These are phyloP conservation scores for Ochromonas danica DNA, from an alignment of 108 stramenopile genomes.

Conservation along the genomic window DNA sequence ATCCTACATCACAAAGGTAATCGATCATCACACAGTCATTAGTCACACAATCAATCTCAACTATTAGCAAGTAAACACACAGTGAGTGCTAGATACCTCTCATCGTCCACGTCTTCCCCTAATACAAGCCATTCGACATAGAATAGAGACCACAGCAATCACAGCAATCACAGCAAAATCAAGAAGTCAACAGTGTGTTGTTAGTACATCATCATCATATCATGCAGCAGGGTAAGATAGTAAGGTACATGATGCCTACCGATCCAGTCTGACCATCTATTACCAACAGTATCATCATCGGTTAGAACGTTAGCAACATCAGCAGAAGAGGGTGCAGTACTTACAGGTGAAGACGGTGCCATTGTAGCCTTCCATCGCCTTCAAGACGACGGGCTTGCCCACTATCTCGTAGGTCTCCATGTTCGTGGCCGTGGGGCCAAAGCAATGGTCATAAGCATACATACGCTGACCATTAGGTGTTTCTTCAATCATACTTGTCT, in stretches of 20 bases:
- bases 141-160: background rate
- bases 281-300: slow-evolving; percentile 39
- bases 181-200: background rate
- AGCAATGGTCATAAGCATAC: slow-evolving; percentile 32
- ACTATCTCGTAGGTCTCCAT: slow-evolving; percentile 54
- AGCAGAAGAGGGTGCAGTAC: background rate
- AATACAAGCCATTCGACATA: background rate
- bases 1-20: background rate
- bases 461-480: slow-evolving; percentile 20
- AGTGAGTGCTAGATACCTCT: background rate
- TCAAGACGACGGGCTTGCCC: slow-evolving; percentile 52
- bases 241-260: background rate
- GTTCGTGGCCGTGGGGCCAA: slow-evolving; percentile 41
- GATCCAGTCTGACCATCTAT: slow-evolving; percentile 46
- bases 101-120: slow-evolving; percentile 29
- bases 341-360: slow-evolving; percentile 55
- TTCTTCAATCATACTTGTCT: slow-evolving; percentile 32
- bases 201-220: background rate
- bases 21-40: background rate
- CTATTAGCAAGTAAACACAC: background rate
- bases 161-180: background rate
- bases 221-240: background rate
- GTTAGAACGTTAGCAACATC: background rate
- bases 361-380: slow-evolving; percentile 54
- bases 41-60: background rate